Base-by-base conservation (phyloP, 345 rosid genomes). In the Salix exigua region DNA sequence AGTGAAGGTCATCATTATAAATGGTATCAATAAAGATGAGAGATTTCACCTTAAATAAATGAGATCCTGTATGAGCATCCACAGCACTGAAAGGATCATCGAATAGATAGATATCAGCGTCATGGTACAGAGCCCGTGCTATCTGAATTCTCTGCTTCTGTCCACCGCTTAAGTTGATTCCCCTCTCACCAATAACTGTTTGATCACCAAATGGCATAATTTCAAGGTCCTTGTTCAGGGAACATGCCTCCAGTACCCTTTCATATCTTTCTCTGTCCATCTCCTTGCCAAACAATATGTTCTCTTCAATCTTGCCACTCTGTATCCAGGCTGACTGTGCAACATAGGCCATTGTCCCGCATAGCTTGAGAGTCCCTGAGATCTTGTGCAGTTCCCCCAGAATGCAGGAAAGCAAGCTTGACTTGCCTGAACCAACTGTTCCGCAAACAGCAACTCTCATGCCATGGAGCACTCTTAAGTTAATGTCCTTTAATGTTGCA, bases 61-160 rank as follows among this genome's bases (percentile, higher is more conserved):
- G 85, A 51, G 85, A 79, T 72, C 85, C 82, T 0, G 85, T 82
- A 62, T 84, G 89, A 40, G 85, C 89, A 80, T 84, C 89, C 18
- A 84, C 86, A 1, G 87, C 87, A 28, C 87, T 86, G 60, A 84
- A 84, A 53, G 87, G 89, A 62, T 86, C 89, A 74, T 84, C 89
- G 37, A 86, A 80, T 4, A 84, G 72, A 78, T 86, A 86, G 66
- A 86, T 74, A 73, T 86, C 86, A 1, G 85, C 84, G 58, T 86
- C 87, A 58, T 82, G 82, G 74, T 86, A 84, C 18, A 86, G 66
- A 35, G 87, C 89, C 1, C 87, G 82, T 0, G 89, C 89, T 51
- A 86, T 80, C 64, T 84, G 87, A 61, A 80, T 78, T 76, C 87
- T 80, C 50, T 86, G 85, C 75, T 86, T 86, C 74, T 85, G 87